Conservation (phyloP, 2,329 filamentous ascomycete genomes). For the Ophiostoma populinum region DNA sequence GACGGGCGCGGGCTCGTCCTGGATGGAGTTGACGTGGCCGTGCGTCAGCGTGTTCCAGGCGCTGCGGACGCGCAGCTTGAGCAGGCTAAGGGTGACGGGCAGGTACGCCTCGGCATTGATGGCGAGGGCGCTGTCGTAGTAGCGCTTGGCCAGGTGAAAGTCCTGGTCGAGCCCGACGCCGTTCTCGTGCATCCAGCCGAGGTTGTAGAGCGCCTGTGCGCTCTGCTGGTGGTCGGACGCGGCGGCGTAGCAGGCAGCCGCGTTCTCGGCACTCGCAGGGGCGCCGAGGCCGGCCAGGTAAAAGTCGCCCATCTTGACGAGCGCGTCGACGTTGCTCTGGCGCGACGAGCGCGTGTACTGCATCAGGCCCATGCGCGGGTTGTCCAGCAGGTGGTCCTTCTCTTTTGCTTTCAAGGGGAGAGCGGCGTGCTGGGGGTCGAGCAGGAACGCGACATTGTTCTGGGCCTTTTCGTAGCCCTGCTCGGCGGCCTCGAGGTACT, state of each 20-base stretch:
- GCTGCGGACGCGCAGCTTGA: conserved; percentile 70
- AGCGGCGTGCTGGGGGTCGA: conserved; percentile 63
- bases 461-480: conserved; percentile 83
- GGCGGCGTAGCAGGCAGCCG: conserved; percentile 79
- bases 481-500: conserved; percentile 76
- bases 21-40: conserved; percentile 82
- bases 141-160: conserved; percentile 90
- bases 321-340: conserved; percentile 80
- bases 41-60: conserved; percentile 90
- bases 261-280: conserved; percentile 58
- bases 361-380: conserved; percentile 53
- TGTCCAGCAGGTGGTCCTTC: conserved; percentile 24
- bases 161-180: conserved; percentile 85
- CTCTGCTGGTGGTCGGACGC: conserved; percentile 84
- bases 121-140: conserved; percentile 82
- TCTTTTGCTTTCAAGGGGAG: too few relatives aligned
- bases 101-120: conserved; percentile 89
- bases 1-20: conserved; percentile 60
- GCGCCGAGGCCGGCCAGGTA: conserved; percentile 73
- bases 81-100: conserved; percentile 72
- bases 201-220: conserved; percentile 88
- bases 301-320: conserved; percentile 98
- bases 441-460: conserved; percentile 73
- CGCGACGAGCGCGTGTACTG: conserved; percentile 93
- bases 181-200: conserved; percentile 99